phyloP scores from a whole-genome alignment of 2,329 filamentous ascomycete species.

The Sphaerulina vaccinii region DNA sequence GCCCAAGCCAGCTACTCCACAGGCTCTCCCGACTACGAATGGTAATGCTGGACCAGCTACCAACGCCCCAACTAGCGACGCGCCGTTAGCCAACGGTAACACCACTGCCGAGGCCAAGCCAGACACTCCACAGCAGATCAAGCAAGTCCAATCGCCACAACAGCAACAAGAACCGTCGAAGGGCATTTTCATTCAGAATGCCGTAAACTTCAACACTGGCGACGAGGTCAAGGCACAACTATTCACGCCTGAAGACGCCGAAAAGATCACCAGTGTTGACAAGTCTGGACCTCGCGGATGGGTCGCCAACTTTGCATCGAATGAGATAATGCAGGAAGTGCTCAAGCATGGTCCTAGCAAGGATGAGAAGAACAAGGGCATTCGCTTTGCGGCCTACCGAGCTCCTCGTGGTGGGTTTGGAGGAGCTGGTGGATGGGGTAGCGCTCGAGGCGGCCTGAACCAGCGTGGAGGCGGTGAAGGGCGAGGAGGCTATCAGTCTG shows the following conservation, averaged over 20 bases:
- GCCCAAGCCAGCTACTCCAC: constrained; percentile 30
- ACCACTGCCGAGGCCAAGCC: constrained; percentile 39
- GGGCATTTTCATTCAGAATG: constrained; percentile 78
- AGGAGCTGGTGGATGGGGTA: constrained; percentile 62
- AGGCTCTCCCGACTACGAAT: constrained; percentile 30
- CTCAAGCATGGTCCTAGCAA: constrained; percentile 74
- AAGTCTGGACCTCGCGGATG: constrained; percentile 79
- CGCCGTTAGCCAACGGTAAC: constrained; percentile 53
- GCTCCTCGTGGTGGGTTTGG: constrained; percentile 56
- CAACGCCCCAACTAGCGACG: constrained; percentile 37
- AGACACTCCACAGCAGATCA: constrained; percentile 54
- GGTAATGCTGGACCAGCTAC: constrained; percentile 30
- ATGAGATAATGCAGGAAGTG: constrained; percentile 77
- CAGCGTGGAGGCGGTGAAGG: constrained; percentile 58
- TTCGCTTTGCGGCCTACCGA: constrained; percentile 56
- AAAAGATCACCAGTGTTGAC: constrained; percentile 67
- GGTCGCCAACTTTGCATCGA: constrained; percentile 79
- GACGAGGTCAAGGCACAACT: constrained; percentile 74
- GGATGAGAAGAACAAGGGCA: constrained; percentile 64
- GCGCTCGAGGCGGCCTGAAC: constrained; percentile 58
- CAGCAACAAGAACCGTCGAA: constrained; percentile 53
- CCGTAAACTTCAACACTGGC: constrained; percentile 63
- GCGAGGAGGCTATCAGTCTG: constrained; percentile 36
- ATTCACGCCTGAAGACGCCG: constrained; percentile 77
- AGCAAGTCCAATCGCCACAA: constrained; percentile 29